phyloP scores from a whole-genome alignment of 768 basidiomycete species.

The Mycena rosella region DNA sequence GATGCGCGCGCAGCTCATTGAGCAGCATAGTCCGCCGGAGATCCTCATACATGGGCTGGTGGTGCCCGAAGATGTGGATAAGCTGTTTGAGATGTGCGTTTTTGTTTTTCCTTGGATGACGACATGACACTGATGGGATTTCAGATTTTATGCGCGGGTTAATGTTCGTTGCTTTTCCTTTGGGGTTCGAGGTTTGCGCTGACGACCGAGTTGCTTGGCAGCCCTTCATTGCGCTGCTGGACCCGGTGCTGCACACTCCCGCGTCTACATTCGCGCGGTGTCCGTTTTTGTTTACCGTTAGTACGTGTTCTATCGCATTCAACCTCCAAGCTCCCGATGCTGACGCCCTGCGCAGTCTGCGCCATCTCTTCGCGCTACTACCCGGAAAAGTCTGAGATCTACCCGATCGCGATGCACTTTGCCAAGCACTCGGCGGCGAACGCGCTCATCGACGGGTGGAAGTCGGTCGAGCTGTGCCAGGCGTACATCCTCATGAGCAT shows the following conservation, averaged over 20 bases:
- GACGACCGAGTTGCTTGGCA: slow-evolving; percentile 38
- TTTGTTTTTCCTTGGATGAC: background rate
- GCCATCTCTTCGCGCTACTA: slow-evolving; percentile 89
- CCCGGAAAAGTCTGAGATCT: slow-evolving; percentile 83
- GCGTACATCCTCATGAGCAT: slow-evolving; percentile 92
- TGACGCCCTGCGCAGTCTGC: slow-evolving; percentile 65
- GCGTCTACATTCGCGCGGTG: slow-evolving; percentile 84
- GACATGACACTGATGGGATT: slow-evolving; percentile 21
- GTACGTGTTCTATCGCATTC: slow-evolving; percentile 55
- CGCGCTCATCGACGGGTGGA: slow-evolving; percentile 84
- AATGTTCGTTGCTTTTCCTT: slow-evolving; percentile 62
- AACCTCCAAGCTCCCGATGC: background rate
- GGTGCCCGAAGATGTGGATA: slow-evolving; percentile 81
- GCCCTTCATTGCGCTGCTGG: slow-evolving; percentile 82
- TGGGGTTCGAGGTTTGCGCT: background rate
- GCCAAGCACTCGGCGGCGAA: slow-evolving; percentile 87
- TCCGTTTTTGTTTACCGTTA: slow-evolving; percentile 92
- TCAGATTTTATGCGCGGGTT: slow-evolving; percentile 77
- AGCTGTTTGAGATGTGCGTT: slow-evolving; percentile 86
- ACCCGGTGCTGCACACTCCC: slow-evolving; percentile 85
- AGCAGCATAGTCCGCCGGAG: slow-evolving; percentile 84
- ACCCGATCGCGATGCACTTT: slow-evolving; percentile 91
- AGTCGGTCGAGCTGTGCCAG: slow-evolving; percentile 90
- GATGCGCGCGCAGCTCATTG: slow-evolving; percentile 78
- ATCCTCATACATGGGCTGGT: slow-evolving; percentile 86